Evolutionary conservation across 2,329 filamentous ascomycete species (phyloP), one percentile per base, ranked within the genome.

Genomic region (Scytalidium lignicola): DNA sequence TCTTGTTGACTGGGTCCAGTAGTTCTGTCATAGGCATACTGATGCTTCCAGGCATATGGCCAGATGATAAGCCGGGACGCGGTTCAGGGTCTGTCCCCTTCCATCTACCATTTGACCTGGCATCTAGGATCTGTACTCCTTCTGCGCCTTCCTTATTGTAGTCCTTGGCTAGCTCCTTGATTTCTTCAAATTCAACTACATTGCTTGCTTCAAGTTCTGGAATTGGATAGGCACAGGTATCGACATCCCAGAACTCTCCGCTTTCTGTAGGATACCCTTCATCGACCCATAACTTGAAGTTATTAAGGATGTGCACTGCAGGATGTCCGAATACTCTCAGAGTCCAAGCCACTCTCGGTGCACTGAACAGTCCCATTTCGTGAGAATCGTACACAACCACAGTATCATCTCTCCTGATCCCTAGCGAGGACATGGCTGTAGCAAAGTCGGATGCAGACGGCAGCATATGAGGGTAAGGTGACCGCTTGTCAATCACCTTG

Each of bases 381-480:
- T 89, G 85, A 22, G 83, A 86, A 66, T 99, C 93, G 65, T 99
- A 99, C 4, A 99, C 89, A 1, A 99, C 93, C 3, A 99, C 81
- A 29, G 83, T 87, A 58, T 99, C 93, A 57, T 96, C 89, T 54
- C 83, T 82, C 49, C 83, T 81, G 57, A 99, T 93, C 7, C 93
- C 93, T 44, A 99, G 72, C 56, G 86, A 81, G 59, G 87, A 85
- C 91, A 99, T 95, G 40, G 91, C 89, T 47, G 85, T 80, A 41
- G 89, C 88, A 64, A 99, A 97, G 46, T 82, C 78, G 62, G 88
- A 83, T 32, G 88, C 76, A 7, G 79, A 85, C 2, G 93, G 93
- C 2, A 99, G 81, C 93, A 99, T 99, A 67, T 99, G 93, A 7
- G 93, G 92, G 66, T 96, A 97, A 1, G 89, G 87, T 48, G 87